A percentile compares a stretch with the other conserved stretches of the same genome.
phyloP scores from a whole-genome alignment of 176 grass and related monocot genomes.

The Ensete ventricosum region DNA sequence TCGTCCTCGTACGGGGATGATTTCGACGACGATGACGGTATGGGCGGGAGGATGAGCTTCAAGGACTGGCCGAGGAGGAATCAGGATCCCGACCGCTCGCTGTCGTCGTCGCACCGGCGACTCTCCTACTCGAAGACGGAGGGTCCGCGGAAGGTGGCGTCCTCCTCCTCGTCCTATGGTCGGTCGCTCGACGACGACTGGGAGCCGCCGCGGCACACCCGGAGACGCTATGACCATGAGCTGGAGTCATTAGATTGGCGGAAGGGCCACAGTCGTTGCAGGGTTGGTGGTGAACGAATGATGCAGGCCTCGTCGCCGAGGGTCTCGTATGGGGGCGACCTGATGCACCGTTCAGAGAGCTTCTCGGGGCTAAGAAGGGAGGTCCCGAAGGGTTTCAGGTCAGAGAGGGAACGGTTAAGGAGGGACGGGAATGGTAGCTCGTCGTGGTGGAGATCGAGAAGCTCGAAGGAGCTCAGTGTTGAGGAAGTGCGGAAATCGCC shows the following conservation, averaged over 20 bases:
- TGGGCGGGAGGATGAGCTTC: neutral
- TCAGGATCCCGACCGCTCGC: conserved; percentile 7
- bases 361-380: conserved; percentile 70
- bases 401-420: conserved; percentile 53
- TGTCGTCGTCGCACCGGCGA: conserved; percentile 18
- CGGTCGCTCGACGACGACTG: conserved; percentile 28
- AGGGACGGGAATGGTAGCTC: conserved; percentile 42
- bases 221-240: conserved; percentile 34
- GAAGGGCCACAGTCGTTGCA: conserved; percentile 36
- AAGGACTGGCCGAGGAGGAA: conserved; percentile 3
- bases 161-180: conserved; percentile 1
- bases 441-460: conserved; percentile 41
- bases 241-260: conserved; percentile 49
- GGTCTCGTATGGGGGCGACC: conserved; percentile 21
- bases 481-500: conserved; percentile 22
- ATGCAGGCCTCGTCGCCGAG: conserved; percentile 31
- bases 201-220: neutral
- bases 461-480: conserved; percentile 19
- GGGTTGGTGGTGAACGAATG: conserved; percentile 18
- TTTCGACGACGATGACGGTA: conserved; percentile 9
- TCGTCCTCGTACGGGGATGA: conserved; percentile 48
- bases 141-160: neutral
- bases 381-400: conserved; percentile 84
- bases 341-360: conserved; percentile 61
- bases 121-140: conserved; percentile 12